Conservation (phyloP, 345 rosid species). For the Citrus inodora region DNA sequence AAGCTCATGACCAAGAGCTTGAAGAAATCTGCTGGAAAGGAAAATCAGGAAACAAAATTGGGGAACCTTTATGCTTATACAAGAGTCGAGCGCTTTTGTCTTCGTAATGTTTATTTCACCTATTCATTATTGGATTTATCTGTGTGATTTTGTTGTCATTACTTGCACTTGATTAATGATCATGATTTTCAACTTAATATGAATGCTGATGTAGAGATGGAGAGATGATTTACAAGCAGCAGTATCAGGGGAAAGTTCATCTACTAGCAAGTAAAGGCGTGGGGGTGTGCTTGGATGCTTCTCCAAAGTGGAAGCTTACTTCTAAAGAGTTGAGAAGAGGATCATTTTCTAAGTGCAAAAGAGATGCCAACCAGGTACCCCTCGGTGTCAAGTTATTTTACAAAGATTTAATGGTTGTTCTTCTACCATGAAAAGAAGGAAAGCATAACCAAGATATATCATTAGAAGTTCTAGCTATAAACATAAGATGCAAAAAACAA, state of each 20-base stretch:
- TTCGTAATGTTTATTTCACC: slow-evolving; percentile 35
- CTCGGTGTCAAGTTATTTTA: background rate
- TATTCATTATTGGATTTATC: slow-evolving; percentile 1
- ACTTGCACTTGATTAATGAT: background rate
- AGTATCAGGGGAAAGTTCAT: slow-evolving; percentile 40
- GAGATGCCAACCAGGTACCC: slow-evolving; percentile 79
- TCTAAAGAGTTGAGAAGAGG: slow-evolving; percentile 55
- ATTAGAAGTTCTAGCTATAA: background rate
- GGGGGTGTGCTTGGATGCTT: slow-evolving; percentile 71
- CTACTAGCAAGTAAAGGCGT: slow-evolving; percentile 48
- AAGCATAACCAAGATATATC: no score
- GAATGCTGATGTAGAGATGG: slow-evolving; percentile 46
- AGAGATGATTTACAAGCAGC: slow-evolving; percentile 36
- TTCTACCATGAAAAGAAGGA: background rate
- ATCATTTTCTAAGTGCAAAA: slow-evolving; percentile 63
- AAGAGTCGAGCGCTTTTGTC: slow-evolving; percentile 47
- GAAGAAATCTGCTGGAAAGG: slow-evolving; percentile 71
- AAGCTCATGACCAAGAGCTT: slow-evolving; percentile 39
- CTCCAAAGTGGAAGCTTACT: slow-evolving; percentile 61
- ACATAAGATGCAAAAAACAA: background rate
- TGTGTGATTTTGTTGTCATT: background rate
- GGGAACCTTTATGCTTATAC: slow-evolving; percentile 60
- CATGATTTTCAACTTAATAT: background rate
- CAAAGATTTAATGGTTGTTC: background rate
- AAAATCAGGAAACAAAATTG: slow-evolving; percentile 22